phyloP scores from a whole-genome alignment of 2,329 filamentous ascomycete genomes.

The Neurospora crassa region DNA sequence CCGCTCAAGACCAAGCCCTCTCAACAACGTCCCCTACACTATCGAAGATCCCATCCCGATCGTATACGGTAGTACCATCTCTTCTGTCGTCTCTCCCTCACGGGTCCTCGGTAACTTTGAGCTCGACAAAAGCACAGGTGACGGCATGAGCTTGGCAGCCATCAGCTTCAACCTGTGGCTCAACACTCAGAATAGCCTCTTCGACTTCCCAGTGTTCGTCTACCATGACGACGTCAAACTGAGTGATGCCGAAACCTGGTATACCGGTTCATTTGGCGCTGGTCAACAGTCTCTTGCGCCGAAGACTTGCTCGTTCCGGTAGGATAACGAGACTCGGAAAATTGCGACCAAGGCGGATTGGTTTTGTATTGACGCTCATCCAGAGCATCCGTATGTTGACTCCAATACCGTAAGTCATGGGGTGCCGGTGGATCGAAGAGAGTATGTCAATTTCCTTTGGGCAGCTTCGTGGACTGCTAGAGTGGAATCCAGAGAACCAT shows the following conservation, averaged over 20 bases:
- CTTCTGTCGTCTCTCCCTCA: constrained; percentile 14
- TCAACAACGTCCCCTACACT: constrained; percentile 12
- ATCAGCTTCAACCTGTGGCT: constrained; percentile 17
- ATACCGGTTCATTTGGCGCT: constrained; percentile 11
- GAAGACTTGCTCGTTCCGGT: constrained; percentile 12
- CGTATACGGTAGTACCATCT: constrained; percentile 16
- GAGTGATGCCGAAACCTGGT: constrained; percentile 8
- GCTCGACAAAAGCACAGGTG: not conserved
- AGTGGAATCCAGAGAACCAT: not conserved
- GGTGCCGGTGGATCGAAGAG: not conserved
- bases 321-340: constrained; percentile 5
- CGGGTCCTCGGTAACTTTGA: constrained; percentile 16
- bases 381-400: constrained; percentile 14
- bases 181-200: constrained; percentile 7
- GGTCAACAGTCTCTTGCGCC: constrained; percentile 14
- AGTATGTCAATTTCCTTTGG: not conserved
- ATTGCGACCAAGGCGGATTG: constrained; percentile 16
- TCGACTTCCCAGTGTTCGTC: constrained; percentile 15
- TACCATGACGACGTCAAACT: constrained; percentile 4
- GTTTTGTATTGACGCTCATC: constrained; percentile 17
- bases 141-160: not conserved
- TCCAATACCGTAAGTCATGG: not conserved
- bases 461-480: not conserved
- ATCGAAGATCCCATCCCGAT: constrained; percentile 15
- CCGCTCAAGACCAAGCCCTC: constrained; percentile 4